These are phyloP conservation scores for Combretum micranthum DNA, from an alignment of 345 rosid genomes.

Conservation along the genomic window DNA sequence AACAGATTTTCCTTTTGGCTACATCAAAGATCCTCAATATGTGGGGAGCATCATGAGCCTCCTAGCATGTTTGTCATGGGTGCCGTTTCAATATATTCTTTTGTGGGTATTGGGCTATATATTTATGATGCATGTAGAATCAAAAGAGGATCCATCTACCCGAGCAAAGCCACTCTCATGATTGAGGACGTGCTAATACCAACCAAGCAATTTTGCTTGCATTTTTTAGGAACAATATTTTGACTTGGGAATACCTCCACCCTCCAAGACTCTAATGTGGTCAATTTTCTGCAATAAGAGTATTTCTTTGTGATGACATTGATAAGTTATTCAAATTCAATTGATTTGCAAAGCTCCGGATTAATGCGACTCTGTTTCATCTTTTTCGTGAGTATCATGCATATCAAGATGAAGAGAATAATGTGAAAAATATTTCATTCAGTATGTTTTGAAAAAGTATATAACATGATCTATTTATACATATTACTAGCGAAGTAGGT, in stretches of 20 bases:
- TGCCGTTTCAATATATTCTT: conserved; percentile 73
- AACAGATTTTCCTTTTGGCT: conserved; percentile 82
- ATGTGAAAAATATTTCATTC: no score
- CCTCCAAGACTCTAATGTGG: neutral
- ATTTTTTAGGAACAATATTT: neutral
- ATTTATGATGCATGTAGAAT: conserved; percentile 62
- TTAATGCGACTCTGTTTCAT: no score
- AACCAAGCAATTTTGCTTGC: conserved; percentile 8
- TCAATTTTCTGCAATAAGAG: no score
- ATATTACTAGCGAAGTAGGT: no score
- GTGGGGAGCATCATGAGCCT: conserved; percentile 83
- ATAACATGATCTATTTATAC: no score
- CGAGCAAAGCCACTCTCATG: conserved; percentile 59
- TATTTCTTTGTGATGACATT: no score
- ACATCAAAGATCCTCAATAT: conserved; percentile 83
- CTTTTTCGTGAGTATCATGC: no score
- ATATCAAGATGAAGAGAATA: no score
- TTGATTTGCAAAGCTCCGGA: no score
- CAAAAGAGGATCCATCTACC: conserved; percentile 53
- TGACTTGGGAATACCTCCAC: neutral
- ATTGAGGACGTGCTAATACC: conserved; percentile 9
- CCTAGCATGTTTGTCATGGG: conserved; percentile 66
- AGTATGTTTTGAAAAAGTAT: no score
- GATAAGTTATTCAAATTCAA: no score
- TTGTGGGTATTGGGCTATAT: conserved; percentile 69